These are phyloP conservation scores for Quercus robur DNA, from an alignment of 306 rosid species.

Conservation along the genomic window DNA sequence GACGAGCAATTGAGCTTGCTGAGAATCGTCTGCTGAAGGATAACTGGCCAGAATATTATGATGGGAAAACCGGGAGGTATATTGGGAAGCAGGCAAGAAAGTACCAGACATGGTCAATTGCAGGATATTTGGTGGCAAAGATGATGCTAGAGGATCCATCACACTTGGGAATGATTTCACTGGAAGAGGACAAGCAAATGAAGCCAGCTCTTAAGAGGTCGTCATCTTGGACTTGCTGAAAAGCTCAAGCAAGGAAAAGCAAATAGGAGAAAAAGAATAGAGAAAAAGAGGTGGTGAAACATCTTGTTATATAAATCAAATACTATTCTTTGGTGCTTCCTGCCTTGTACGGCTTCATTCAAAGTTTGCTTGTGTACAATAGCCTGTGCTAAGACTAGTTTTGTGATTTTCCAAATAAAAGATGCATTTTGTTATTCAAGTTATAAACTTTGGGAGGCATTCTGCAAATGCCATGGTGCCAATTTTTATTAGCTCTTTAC, in stretches of 20 bases:
- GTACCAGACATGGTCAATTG: constrained; percentile 89
- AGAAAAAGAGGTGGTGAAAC: constrained; percentile 47
- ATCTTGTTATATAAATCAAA: constrained; percentile 40
- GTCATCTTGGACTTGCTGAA: constrained; percentile 78
- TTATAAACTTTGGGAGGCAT: not conserved
- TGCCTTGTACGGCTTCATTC: constrained; percentile 43
- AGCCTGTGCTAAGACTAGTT: constrained; percentile 47
- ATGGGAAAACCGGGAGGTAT: constrained; percentile 82
- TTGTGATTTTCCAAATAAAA: constrained; percentile 47
- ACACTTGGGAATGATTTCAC: constrained; percentile 86
- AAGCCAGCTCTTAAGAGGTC: constrained; percentile 81
- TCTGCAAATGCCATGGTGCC: constrained; percentile 3
- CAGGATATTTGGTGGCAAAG: constrained; percentile 91
- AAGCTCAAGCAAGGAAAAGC: constrained; percentile 17
- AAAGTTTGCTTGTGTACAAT: constrained; percentile 64
- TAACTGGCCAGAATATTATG: constrained; percentile 91
- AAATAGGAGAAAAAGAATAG: constrained; percentile 27
- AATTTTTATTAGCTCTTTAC: not conserved
- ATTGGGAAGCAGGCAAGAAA: constrained; percentile 88
- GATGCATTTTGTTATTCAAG: constrained; percentile 12
- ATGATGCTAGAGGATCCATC: constrained; percentile 96
- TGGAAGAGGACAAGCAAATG: constrained; percentile 92
- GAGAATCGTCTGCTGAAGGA: constrained; percentile 85
- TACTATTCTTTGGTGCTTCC: constrained; percentile 47
- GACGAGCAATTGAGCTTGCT: constrained; percentile 80